phyloP scores from a whole-genome alignment of 805 yeast genomes.

The Maudiozyma turicensis region DNA sequence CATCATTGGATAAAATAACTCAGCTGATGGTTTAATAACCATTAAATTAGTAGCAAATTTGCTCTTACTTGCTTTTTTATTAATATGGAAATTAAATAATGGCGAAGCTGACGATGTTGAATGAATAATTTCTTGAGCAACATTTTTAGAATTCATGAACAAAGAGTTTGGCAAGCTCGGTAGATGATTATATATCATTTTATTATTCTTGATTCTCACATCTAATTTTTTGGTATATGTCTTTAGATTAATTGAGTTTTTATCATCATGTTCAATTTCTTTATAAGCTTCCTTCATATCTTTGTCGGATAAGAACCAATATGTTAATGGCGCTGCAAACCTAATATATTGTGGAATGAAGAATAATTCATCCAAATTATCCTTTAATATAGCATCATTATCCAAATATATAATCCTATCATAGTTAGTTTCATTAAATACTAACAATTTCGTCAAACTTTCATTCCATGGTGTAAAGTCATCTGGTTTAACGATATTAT shows the following conservation, averaged over 20 bases:
- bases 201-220: conserved; percentile 13
- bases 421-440: conserved; percentile 41
- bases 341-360: conserved; percentile 37
- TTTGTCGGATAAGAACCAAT: conserved; percentile 28
- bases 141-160: conserved; percentile 18
- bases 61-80: conserved; percentile 20
- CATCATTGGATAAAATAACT: conserved; percentile 18
- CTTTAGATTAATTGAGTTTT: conserved; percentile 17
- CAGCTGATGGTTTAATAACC: conserved; percentile 45
- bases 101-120: conserved; percentile 20
- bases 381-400: conserved; percentile 40
- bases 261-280: conserved; percentile 12
- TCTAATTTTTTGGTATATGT: conserved; percentile 16
- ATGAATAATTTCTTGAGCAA: conserved; percentile 24
- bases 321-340: conserved; percentile 39
- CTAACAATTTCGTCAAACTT: conserved; percentile 46
- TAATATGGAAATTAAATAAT: conserved; percentile 12
- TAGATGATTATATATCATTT: conserved; percentile 31
- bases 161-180: conserved; percentile 29
- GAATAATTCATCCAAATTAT: conserved; percentile 42
- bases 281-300: conserved; percentile 17
- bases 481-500: conserved; percentile 13
- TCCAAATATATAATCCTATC: conserved; percentile 50
- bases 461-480: conserved; percentile 37
- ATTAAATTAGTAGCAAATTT: conserved; percentile 39